These are phyloP conservation scores for Ambrosiella cleistominuta DNA, from an alignment of 2,329 filamentous ascomycete species.

Conservation along the genomic window DNA sequence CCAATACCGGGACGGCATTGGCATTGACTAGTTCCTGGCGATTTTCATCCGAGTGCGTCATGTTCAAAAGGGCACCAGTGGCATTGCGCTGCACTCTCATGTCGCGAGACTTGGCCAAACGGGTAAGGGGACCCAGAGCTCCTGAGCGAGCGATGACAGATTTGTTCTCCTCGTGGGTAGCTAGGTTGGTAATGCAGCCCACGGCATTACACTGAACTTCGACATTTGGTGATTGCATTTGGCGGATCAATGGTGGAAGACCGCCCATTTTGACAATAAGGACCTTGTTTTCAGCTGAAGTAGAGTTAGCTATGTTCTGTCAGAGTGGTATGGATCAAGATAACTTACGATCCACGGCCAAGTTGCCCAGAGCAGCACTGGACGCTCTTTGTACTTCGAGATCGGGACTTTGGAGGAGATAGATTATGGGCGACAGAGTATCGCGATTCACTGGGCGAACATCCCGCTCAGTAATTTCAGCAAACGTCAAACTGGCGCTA, in stretches of 20 bases:
- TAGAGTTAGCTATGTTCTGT: not conserved
- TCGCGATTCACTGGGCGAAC: slow-evolving; percentile 89
- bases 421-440: slow-evolving; percentile 89
- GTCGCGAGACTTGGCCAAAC: slow-evolving; percentile 88
- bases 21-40: slow-evolving; percentile 93
- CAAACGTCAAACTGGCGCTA: slow-evolving; percentile 94
- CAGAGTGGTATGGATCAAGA: not conserved
- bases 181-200: slow-evolving; percentile 94
- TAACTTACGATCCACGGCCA: slow-evolving; percentile 82
- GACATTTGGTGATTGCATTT: slow-evolving; percentile 96
- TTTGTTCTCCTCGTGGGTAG: slow-evolving; percentile 98
- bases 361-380: slow-evolving; percentile 85
- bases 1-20: slow-evolving; percentile 91
- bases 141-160: slow-evolving; percentile 94
- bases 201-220: slow-evolving; percentile 99
- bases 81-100: slow-evolving; percentile 98
- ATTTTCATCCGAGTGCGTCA: slow-evolving; percentile 99
- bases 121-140: slow-evolving; percentile 75
- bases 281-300: slow-evolving; percentile 89
- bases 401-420: slow-evolving; percentile 83
- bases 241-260: slow-evolving; percentile 76
- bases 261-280: slow-evolving; percentile 86
- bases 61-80: slow-evolving; percentile 88
- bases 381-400: slow-evolving; percentile 95
- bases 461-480: slow-evolving; percentile 97